These are phyloP conservation scores for Penicillium verhagenii DNA, from an alignment of 495 filamentous ascomycete species.

Conservation along the genomic window DNA sequence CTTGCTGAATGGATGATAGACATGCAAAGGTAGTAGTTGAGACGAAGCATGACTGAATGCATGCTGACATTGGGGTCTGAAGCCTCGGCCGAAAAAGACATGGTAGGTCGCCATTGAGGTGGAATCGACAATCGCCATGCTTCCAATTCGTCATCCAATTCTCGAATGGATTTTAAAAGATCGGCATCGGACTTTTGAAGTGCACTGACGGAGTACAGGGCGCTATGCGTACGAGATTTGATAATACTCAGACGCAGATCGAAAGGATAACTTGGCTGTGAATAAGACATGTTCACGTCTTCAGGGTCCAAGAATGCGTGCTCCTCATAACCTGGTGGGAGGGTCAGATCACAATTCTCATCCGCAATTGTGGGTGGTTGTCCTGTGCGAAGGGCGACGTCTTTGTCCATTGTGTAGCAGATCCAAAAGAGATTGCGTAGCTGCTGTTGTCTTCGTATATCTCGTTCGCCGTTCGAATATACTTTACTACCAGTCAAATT, in stretches of 20 bases:
- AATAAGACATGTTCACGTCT: slow-evolving; percentile 13
- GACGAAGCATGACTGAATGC: slow-evolving; percentile 43
- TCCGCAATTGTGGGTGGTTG: slow-evolving; percentile 52
- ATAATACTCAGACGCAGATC: slow-evolving; percentile 51
- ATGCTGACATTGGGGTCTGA: slow-evolving; percentile 40
- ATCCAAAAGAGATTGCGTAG: slow-evolving; percentile 55
- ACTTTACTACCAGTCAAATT: slow-evolving; percentile 22
- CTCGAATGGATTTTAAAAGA: slow-evolving; percentile 50
- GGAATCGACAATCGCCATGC: slow-evolving; percentile 49
- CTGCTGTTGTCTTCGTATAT: slow-evolving; percentile 26
- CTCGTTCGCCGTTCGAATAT: neutral
- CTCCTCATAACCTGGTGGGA: slow-evolving; percentile 46
- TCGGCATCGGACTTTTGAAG: slow-evolving; percentile 53
- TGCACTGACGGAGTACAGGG: slow-evolving; percentile 47
- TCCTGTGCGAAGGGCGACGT: slow-evolving; percentile 48
- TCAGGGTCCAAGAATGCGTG: slow-evolving; percentile 30
- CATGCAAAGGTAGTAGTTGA: slow-evolving; percentile 54
- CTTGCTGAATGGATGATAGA: slow-evolving; percentile 53
- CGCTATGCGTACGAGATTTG: slow-evolving; percentile 47
- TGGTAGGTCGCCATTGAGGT: slow-evolving; percentile 37
- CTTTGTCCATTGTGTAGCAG: slow-evolving; percentile 52
- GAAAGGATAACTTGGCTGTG: slow-evolving; percentile 43
- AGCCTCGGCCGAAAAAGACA: slow-evolving; percentile 39
- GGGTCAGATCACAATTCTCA: slow-evolving; percentile 53
- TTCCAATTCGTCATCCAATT: slow-evolving; percentile 53